Evolutionary conservation across 148 eudicot species (phyloP).

Genomic region (Chenopodium berlandieri): DNA sequence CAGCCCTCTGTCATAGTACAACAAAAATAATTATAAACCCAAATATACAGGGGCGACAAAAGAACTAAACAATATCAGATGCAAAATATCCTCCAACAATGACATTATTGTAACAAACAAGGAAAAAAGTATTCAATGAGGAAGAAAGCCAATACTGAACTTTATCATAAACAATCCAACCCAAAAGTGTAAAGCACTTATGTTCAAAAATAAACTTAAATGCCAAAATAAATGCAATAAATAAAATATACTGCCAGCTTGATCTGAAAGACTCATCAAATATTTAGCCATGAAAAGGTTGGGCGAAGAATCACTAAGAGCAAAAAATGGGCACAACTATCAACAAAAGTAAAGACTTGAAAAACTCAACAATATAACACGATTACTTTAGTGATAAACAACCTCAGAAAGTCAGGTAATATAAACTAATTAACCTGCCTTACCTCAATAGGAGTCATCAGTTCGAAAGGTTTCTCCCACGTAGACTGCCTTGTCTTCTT

Average conservation of each 20-base stretch:
- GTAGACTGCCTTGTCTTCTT: slow-evolving; percentile 64
- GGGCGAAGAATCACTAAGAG: neutral
- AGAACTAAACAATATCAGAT: neutral
- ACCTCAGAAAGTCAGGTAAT: neutral
- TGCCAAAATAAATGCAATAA: no score
- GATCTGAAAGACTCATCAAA: neutral
- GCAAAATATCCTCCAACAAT: neutral
- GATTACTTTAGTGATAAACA: neutral
- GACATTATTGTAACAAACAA: neutral
- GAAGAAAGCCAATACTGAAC: neutral
- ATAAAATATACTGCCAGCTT: neutral
- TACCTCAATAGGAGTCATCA: slow-evolving; percentile 84
- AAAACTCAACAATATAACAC: neutral
- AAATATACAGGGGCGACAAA: neutral
- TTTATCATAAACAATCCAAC: slow-evolving; percentile 6
- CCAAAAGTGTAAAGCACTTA: slow-evolving; percentile 2
- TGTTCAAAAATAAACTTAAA: no score
- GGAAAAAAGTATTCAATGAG: neutral
- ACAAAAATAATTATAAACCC: neutral
- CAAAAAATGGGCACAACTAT: neutral
- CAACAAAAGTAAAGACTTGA: neutral
- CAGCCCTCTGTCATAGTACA: slow-evolving; percentile 68
- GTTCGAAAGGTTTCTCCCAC: slow-evolving; percentile 93
- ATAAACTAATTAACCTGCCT: slow-evolving; percentile 20
- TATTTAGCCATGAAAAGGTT: neutral